Conservation (phyloP, 2,329 filamentous ascomycete species). For the Xylaria sp. region DNA sequence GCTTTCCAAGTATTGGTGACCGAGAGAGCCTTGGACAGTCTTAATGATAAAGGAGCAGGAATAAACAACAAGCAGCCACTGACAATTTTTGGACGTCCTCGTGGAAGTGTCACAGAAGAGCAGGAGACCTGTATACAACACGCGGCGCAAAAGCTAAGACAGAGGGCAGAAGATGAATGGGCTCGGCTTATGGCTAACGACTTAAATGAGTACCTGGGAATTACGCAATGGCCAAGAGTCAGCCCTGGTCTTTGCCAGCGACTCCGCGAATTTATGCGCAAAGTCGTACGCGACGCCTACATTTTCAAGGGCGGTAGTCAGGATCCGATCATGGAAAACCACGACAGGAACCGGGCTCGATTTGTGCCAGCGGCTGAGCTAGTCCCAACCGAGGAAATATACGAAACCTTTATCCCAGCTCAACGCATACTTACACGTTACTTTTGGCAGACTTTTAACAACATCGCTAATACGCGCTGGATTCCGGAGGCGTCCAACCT, state of each 20-base stretch:
- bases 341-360: conserved; percentile 40
- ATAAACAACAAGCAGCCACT: not conserved
- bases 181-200: conserved; percentile 38
- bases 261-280: conserved; percentile 2
- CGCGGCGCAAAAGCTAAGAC: conserved; percentile 40
- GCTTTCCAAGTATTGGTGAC: conserved; percentile 72
- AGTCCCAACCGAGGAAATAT: conserved; percentile 27
- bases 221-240: conserved; percentile 32
- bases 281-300: not conserved
- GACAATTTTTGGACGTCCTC: conserved; percentile 54
- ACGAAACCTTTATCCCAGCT: conserved; percentile 41
- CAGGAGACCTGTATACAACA: conserved; percentile 50
- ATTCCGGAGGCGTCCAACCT: not conserved
- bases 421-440: conserved; percentile 30
- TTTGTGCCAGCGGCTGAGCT: conserved; percentile 31
- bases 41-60: not conserved
- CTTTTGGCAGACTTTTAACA: conserved; percentile 26
- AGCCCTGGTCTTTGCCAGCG: not conserved
- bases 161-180: conserved; percentile 38
- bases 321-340: not conserved
- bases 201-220: conserved; percentile 46
- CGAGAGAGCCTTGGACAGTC: conserved; percentile 58
- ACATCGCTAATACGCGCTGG: not conserved
- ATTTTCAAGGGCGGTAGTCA: not conserved
- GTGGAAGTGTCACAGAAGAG: conserved; percentile 48